A percentile compares a stretch with the other conserved stretches of the same genome.
These are phyloP conservation scores for Incumbomyces lentus DNA, from an alignment of 2,329 filamentous ascomycete species.

Conservation along the genomic window DNA sequence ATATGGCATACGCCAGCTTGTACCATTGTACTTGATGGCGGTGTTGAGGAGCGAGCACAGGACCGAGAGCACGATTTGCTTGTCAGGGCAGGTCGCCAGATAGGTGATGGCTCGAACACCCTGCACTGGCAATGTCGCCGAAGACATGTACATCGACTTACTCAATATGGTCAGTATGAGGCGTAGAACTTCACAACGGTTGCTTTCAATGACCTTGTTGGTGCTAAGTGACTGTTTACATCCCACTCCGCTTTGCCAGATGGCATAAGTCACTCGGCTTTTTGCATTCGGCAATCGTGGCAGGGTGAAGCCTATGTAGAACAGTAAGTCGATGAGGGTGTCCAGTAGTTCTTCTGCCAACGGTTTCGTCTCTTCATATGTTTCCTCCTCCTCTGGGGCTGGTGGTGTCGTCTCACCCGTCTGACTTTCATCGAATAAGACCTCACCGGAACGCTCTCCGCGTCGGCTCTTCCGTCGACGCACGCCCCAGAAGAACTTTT, in stretches of 20 bases:
- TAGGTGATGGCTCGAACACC: constrained; percentile 81
- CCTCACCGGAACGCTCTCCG: constrained; percentile 56
- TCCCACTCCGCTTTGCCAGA: constrained; percentile 96
- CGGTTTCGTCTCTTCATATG: constrained; percentile 70
- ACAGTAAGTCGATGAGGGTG: constrained; percentile 76
- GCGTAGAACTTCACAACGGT: constrained; percentile 79
- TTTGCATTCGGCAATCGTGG: constrained; percentile 61
- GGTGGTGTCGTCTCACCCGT: constrained; percentile 37
- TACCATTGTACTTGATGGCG: constrained; percentile 89
- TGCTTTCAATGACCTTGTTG: constrained; percentile 85
- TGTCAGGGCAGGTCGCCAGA: constrained; percentile 76
- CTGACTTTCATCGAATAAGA: constrained; percentile 71
- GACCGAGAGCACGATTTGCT: constrained; percentile 80
- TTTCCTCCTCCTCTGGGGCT: constrained; percentile 43
- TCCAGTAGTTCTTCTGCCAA: constrained; percentile 89
- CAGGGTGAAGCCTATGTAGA: constrained; percentile 83
- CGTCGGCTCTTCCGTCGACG: constrained; percentile 62
- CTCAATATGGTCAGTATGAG: constrained; percentile 76
- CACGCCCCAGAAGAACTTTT: constrained; percentile 81
- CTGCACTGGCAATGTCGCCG: constrained; percentile 66
- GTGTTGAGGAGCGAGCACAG: constrained; percentile 92
- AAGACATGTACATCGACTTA: constrained; percentile 86
- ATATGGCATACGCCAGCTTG: constrained; percentile 86
- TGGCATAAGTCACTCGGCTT: constrained; percentile 77
- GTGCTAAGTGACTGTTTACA: constrained; percentile 83